Base-by-base conservation (phyloP, 306 rosid genomes). In the Rosa chinensis region DNA sequence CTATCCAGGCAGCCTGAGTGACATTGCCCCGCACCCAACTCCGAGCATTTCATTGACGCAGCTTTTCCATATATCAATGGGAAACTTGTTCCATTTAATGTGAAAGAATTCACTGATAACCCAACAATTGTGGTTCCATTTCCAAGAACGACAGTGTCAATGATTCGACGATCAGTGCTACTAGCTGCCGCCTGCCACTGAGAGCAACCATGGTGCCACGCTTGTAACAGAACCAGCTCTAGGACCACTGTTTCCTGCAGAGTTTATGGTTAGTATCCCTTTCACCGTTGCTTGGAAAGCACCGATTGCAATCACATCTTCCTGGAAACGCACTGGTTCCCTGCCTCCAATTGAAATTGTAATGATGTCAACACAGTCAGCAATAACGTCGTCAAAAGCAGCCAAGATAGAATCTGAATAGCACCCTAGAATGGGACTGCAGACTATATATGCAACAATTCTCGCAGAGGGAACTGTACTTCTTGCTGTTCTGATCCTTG, bases 131-230 rank as follows among this genome's bases (percentile, higher is more conserved):
- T 32, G 35, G 11, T 64, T 10, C 79, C 74, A 45, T 80, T 48
- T 39, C 79, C 87, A 58, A 80, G 82, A 61, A 61, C 67, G 25
- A 79, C 77, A 47, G 74, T 83, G 66, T 49, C 69, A 21, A 79
- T 28, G 49, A 79, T 40, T 10, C 59, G 0, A 2, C 70, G 45
- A 39, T 84, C 84, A 0, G 14, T 80, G 82, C 17, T 76, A 16
- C 73, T 77, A 3, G 87, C 81, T 66, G 28, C 28, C 28, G 28
- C 28, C 28, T 1, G 84, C 84, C 8, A 77, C 80, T 39, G 64
- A 17, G 1, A 80, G 37, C 4, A 84, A 20, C 87, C 84, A 80
- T 9, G 87, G 87, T 0, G 84, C 79, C 8, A 67, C 47, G 14
- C 80, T 80, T 40, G 14, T 3, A 14, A 13, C 20, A 6, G 64